Evolutionary conservation across 345 rosid genomes (phyloP), one percentile per base, ranked within the genome.

Genomic region (Durio zibethinus): DNA sequence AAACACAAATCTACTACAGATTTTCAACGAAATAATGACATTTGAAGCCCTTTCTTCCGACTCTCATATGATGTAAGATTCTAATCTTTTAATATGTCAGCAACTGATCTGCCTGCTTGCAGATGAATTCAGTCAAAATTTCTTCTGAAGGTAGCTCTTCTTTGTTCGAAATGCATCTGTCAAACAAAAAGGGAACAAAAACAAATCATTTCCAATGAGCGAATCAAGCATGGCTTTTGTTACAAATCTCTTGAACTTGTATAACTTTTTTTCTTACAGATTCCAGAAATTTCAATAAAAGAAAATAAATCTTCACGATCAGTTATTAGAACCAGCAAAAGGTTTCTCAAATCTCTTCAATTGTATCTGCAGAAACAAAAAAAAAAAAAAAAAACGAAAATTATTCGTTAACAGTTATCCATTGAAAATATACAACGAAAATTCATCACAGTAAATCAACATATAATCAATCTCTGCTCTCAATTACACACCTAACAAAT

Each of bases 11-110:
- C 73, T 53, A 23, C 52, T n/a, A 80, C 68, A 23, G 76, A 70
- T 21, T 83, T 73, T 83, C 72, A 76, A 69, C 69, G 9, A 66
- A 80, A 84, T 61, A 82, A 53, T 80, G 83, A 74, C 87, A 87
- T 82, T 83, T 64, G 75, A 75, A 80, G 63, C 54, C n/a, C 3
- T 47, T 60, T 53, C 62, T 79, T 21, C 60, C 82, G 31, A 73
- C 48, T 38, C 40, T 76, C 74, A 68, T 53, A 48, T 29, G 62
- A 62, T 64, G 62, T 60, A 61, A 67, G 79, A 12, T 78, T 81
- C 73, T 72, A 77, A 78, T 84, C 78, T 80, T 62, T 56, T 52
- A 38, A 45, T 75, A 40, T 69, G 33, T 67, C 60, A 62, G 31
- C 74, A 73, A 69, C 66, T 70, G 82, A 79, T 84, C 79, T 48